Conservation (phyloP, 768 basidiomycete genomes). For the Mycena epipterygia region DNA sequence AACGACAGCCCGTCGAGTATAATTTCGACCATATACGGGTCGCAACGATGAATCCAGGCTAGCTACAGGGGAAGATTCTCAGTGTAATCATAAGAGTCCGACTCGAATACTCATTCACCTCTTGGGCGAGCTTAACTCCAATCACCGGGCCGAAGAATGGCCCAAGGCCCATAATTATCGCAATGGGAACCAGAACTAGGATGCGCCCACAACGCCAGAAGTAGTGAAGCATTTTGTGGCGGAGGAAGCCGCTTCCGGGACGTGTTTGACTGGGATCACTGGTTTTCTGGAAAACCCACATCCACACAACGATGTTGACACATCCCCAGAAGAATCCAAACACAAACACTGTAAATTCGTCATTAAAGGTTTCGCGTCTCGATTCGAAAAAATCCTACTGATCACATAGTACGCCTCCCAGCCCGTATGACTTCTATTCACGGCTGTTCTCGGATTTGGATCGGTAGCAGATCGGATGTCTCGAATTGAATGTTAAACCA, state of each 20-base stretch:
- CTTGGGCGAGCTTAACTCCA: neutral
- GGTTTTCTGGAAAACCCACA: neutral
- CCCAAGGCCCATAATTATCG: slow-evolving; percentile 15
- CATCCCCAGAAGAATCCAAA: slow-evolving; percentile 20
- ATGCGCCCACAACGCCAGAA: neutral
- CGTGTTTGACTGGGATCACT: too few species aligned
- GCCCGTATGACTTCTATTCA: neutral
- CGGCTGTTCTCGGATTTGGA: slow-evolving; percentile 4
- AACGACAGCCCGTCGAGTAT: slow-evolving; percentile 5
- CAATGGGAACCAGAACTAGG: neutral
- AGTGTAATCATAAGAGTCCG: too few species aligned
- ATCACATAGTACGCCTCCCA: slow-evolving; percentile 19
- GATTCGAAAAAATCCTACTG: neutral
- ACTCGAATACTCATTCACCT: neutral
- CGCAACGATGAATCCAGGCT: slow-evolving; percentile 18
- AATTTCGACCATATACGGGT: neutral
- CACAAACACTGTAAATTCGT: slow-evolving; percentile 1
- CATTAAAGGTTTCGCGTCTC: neutral
- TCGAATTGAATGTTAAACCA: neutral
- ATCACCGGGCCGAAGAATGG: slow-evolving; percentile 25
- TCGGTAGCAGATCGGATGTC: slow-evolving; percentile 1
- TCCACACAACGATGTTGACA: slow-evolving; percentile 19
- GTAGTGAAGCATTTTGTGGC: neutral
- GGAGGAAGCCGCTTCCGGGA: neutral
- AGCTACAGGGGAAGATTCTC: neutral